Conservation (phyloP, 2,329 filamentous ascomycete species). For the Apiospora aurea region DNA sequence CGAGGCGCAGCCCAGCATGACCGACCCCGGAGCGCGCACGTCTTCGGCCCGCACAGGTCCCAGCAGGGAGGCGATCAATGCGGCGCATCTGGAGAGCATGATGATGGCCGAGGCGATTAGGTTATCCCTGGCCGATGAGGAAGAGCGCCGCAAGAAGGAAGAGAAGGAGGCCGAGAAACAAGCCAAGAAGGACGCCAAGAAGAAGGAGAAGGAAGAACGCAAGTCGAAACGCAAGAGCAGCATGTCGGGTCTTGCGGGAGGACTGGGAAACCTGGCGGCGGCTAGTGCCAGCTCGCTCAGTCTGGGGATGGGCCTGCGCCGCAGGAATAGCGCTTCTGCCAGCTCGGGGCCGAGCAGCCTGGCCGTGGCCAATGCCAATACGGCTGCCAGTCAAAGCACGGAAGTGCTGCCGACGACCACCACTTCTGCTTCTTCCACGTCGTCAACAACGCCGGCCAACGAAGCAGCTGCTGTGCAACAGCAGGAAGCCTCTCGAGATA, state of each 20-base stretch:
- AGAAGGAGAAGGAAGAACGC: conserved; percentile 82
- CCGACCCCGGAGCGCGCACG: conserved; percentile 44
- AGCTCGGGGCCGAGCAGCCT: conserved; percentile 43
- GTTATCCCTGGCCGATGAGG: conserved; percentile 88
- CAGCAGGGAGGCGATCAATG: conserved; percentile 43
- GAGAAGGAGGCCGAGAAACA: conserved; percentile 84
- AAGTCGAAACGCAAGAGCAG: conserved; percentile 72
- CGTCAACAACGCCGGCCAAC: conserved; percentile 6
- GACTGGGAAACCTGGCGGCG: conserved; percentile 50
- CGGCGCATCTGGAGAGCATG: conserved; percentile 85
- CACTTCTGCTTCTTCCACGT: not conserved
- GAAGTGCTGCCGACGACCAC: conserved; percentile 36
- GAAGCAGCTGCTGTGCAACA: conserved; percentile 36
- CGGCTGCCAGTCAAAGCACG: conserved; percentile 42
- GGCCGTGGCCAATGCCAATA: conserved; percentile 50
- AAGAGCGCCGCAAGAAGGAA: conserved; percentile 86
- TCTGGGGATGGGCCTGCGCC: conserved; percentile 63
- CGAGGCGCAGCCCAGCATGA: conserved; percentile 32
- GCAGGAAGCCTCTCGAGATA: conserved; percentile 51
- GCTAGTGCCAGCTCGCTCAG: conserved; percentile 71
- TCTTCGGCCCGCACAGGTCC: conserved; percentile 39
- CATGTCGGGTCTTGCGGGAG: conserved; percentile 42
- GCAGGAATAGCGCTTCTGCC: conserved; percentile 64
- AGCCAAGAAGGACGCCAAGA: conserved; percentile 87
- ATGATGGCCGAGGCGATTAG: conserved; percentile 99